A percentile compares a stretch with the other conserved stretches of the same genome.
These are phyloP conservation scores for Clausena lansium DNA, from an alignment of 345 rosid genomes.

Conservation along the genomic window DNA sequence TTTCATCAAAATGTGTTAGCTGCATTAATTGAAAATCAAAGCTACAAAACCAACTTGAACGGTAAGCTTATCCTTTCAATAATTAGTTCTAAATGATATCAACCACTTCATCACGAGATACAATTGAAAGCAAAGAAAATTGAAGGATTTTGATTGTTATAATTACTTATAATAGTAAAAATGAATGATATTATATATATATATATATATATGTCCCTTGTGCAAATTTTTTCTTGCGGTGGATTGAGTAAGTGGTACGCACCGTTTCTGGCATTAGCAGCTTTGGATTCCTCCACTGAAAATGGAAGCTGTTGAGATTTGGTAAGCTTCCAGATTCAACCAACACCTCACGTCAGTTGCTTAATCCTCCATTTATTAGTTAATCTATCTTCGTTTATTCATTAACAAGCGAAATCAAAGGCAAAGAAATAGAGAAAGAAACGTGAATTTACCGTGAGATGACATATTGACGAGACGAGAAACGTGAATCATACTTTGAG, in stretches of 20 bases:
- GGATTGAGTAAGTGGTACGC: conserved; percentile 2
- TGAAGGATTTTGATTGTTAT: too few relatives aligned
- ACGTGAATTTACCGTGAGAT: conserved; percentile 7
- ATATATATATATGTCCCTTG: neutral
- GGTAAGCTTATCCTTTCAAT: neutral
- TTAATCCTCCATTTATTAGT: neutral
- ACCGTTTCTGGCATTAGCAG: neutral
- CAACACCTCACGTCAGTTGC: neutral
- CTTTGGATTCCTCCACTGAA: conserved; percentile 24
- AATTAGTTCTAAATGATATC: neutral
- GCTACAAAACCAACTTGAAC: neutral
- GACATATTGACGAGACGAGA: conserved; percentile 1
- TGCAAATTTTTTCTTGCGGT: neutral
- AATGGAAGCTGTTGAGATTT: conserved; percentile 22
- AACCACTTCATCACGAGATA: neutral
- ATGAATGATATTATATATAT: neutral
- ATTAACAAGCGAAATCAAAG: neutral
- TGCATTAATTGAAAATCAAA: neutral
- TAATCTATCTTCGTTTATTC: neutral
- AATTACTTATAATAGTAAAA: too few relatives aligned
- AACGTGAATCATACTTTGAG: conserved; percentile 5
- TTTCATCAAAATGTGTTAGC: neutral
- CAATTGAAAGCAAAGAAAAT: too few relatives aligned
- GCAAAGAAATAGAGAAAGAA: neutral
- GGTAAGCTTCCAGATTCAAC: conserved; percentile 14